Conservation (phyloP, 345 rosid species). For the Moringa oleifera region DNA sequence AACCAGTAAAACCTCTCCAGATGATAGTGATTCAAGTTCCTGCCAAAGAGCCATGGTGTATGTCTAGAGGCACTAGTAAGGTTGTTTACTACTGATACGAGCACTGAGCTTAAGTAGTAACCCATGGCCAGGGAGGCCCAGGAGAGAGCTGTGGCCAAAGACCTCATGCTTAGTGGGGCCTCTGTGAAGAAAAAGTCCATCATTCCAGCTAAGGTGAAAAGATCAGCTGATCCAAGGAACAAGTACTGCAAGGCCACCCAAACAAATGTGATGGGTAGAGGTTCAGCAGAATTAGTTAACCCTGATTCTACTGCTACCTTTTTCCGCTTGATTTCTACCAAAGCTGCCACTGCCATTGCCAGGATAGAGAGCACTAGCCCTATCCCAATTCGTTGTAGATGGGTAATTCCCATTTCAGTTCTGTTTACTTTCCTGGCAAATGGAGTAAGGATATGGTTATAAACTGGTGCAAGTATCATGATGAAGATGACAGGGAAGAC, state of each 20-base stretch:
- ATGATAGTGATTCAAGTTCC: conserved; percentile 68
- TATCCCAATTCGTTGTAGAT: conserved; percentile 73
- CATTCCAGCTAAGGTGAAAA: conserved; percentile 86
- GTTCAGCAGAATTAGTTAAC: conserved; percentile 28
- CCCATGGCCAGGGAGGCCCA: conserved; percentile 98
- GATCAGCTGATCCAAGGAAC: conserved; percentile 96
- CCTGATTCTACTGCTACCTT: conserved; percentile 32
- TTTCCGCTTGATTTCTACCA: conserved; percentile 63
- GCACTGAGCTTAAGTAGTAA: conserved; percentile 79
- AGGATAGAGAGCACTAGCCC: conserved; percentile 66
- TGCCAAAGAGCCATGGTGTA: conserved; percentile 69
- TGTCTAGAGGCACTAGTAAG: conserved; percentile 36
- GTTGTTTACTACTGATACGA: conserved; percentile 50
- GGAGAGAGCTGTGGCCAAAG: conserved; percentile 81
- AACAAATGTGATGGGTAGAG: conserved; percentile 82
- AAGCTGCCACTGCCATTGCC: conserved; percentile 82
- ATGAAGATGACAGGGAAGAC: conserved; percentile 77
- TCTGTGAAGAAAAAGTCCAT: conserved; percentile 94
- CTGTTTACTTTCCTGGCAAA: conserved; percentile 52
- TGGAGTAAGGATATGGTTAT: conserved; percentile 62
- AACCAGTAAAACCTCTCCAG: conserved; percentile 88
- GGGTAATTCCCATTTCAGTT: conserved; percentile 67
- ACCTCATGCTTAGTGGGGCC: conserved; percentile 78
- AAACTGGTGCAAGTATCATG: conserved; percentile 69
- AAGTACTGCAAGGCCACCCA: conserved; percentile 85